phyloP scores from a whole-genome alignment of 2,329 filamentous ascomycete genomes.

The Cadophora malorum region DNA sequence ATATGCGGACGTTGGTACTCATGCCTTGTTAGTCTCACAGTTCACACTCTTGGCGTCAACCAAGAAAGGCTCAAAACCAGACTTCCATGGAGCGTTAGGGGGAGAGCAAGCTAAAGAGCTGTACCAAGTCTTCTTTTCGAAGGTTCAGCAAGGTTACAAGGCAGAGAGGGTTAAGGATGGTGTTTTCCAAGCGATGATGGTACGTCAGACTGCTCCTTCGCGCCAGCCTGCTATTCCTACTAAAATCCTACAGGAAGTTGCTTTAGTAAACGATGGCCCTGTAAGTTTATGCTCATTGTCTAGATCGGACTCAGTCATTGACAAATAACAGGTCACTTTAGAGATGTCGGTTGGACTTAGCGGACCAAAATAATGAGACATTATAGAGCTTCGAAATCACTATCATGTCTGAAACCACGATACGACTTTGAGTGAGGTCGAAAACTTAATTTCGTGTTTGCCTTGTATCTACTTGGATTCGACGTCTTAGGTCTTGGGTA shows the following conservation, averaged over 20 bases:
- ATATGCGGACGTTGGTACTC: not conserved
- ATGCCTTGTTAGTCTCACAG: conserved; percentile 75
- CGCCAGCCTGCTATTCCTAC: not conserved
- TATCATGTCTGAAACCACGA: not conserved
- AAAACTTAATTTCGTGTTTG: too few species aligned
- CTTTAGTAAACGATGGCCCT: conserved; percentile 84
- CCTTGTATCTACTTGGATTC: too few species aligned
- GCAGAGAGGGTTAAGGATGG: conserved; percentile 86
- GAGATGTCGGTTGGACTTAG: conserved; percentile 42
- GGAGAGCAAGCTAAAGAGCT: conserved; percentile 79
- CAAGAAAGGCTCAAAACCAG: conserved; percentile 95
- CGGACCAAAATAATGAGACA: conserved; percentile 28
- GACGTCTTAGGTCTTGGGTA: too few species aligned
- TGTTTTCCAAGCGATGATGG: conserved; percentile 98
- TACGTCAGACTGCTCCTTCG: conserved; percentile 15
- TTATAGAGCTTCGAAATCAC: too few species aligned
- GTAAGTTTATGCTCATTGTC: conserved; percentile 50
- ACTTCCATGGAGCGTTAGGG: conserved; percentile 88
- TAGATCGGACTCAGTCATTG: not conserved
- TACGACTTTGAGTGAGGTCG: not conserved
- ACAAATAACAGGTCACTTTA: conserved; percentile 40
- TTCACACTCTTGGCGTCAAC: conserved; percentile 92
- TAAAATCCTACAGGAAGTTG: conserved; percentile 65
- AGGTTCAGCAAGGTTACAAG: conserved; percentile 74
- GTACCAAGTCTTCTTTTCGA: conserved; percentile 83